These are phyloP conservation scores for Globisporangium paddicum DNA, from an alignment of 352 stramenopile genomes.

Conservation along the genomic window DNA sequence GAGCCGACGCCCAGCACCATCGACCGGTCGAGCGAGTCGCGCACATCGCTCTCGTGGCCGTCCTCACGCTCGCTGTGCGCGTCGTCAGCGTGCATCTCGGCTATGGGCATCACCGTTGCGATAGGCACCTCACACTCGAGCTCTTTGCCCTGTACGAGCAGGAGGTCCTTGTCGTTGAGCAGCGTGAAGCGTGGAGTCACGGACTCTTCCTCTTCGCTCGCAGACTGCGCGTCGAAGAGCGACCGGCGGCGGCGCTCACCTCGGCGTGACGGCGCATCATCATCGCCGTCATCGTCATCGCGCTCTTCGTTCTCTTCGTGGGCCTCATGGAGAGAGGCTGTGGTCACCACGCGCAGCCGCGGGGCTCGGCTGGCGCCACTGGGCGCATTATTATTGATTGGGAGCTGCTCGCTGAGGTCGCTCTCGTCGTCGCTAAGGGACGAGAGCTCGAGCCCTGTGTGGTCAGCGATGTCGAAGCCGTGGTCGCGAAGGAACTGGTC, in stretches of 20 bases:
- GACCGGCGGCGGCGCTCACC: neutral
- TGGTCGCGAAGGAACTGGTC: conserved; percentile 80
- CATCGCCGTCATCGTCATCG: neutral
- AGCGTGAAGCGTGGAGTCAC: conserved; percentile 56
- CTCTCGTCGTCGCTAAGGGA: conserved; percentile 29
- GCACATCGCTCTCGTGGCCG: neutral
- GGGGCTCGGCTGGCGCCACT: neutral
- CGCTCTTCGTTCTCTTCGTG: neutral
- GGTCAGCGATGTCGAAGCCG: conserved; percentile 45
- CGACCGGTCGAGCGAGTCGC: conserved; percentile 44
- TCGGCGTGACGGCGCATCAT: neutral
- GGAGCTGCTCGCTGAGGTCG: conserved; percentile 6
- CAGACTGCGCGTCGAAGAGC: conserved; percentile 12
- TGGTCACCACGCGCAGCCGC: neutral
- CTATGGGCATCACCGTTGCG: neutral
- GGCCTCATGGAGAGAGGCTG: neutral
- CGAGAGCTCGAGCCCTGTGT: conserved; percentile 22
- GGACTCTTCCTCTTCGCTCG: conserved; percentile 21
- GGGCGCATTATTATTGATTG: too few relatives aligned
- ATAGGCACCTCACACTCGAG: too few relatives aligned
- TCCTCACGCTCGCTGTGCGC: conserved; percentile 1
- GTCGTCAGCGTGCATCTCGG: conserved; percentile 1
- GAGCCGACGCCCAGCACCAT: conserved; percentile 34
- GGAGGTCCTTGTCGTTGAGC: conserved; percentile 47
- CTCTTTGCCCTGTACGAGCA: conserved; percentile 12